A percentile compares a stretch with the other conserved stretches of the same genome.
These are phyloP conservation scores for Apiospora koreana DNA, from an alignment of 2,329 filamentous ascomycete species.

Conservation along the genomic window DNA sequence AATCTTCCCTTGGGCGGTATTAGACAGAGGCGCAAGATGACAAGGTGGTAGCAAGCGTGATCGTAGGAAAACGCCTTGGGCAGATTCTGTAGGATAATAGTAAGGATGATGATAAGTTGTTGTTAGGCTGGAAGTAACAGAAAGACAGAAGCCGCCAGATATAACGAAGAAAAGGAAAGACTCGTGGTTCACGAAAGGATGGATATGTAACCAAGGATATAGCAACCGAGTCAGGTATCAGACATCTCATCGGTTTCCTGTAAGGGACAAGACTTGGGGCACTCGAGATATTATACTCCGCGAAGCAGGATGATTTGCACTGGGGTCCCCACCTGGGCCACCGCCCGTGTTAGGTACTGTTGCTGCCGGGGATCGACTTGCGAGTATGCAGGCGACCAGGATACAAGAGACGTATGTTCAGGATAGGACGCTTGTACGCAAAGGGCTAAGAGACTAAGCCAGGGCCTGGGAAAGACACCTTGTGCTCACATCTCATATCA, in stretches of 20 bases:
- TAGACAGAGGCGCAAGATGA: neutral
- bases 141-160: conserved; percentile 9
- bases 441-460: neutral
- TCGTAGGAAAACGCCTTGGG: neutral
- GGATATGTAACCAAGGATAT: neutral
- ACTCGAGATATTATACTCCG: conserved; percentile 1
- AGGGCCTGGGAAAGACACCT: conserved; percentile 4
- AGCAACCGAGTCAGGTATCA: neutral
- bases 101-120: neutral
- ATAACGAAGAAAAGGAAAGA: conserved; percentile 9
- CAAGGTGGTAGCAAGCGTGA: neutral
- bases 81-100: neutral
- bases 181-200: neutral
- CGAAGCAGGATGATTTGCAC: conserved; percentile 9
- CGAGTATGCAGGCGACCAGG: conserved; percentile 1
- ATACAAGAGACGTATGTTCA: neutral
- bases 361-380: conserved; percentile 8
- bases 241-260: conserved; percentile 9
- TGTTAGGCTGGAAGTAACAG: neutral
- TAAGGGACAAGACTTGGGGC: conserved; percentile 6
- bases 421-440: conserved; percentile 4
- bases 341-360: conserved; percentile 2
- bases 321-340: conserved; percentile 9
- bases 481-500: conserved; percentile 11
- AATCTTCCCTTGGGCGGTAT: neutral